phyloP scores from a whole-genome alignment of 208 protist genomes.

The Strigomonas culicis region DNA sequence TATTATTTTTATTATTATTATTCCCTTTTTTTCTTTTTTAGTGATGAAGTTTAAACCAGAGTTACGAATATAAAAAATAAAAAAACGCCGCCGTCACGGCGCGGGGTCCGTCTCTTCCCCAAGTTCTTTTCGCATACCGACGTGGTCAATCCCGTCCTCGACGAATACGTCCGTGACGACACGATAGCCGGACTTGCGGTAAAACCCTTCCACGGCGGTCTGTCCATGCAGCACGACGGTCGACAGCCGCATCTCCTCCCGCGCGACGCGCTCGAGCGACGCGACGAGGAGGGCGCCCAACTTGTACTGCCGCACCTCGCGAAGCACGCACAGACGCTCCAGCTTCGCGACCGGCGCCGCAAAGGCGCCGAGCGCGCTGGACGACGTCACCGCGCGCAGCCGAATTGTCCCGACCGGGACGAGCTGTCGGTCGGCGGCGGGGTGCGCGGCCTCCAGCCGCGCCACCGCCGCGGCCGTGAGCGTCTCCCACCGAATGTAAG shows the following conservation, averaged over 20 bases:
- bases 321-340: constrained; percentile 25
- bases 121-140: constrained; percentile 15
- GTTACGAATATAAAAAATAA: too few species aligned
- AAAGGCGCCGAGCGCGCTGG: constrained; percentile 15
- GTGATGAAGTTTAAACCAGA: too few species aligned
- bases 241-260: constrained; percentile 17
- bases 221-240: constrained; percentile 21
- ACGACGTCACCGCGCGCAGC: constrained; percentile 6
- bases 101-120: too few species aligned
- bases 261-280: constrained; percentile 21
- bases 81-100: too few species aligned
- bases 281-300: constrained; percentile 15
- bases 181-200: constrained; percentile 17
- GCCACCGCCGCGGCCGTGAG: not conserved
- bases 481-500: too few species aligned
- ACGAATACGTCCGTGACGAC: constrained; percentile 19
- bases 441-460: constrained; percentile 3
- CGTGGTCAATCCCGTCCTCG: constrained; percentile 11
- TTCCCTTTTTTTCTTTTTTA: too few species aligned
- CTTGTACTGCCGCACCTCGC: constrained; percentile 13
- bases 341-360: constrained; percentile 21
- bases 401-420: constrained; percentile 13
- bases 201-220: constrained; percentile 13
- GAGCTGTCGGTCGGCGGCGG: too few species aligned
- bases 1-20: too few species aligned